phyloP scores from a whole-genome alignment of 2,329 filamentous ascomycete genomes.

The Cucurbitaria berberidis region DNA sequence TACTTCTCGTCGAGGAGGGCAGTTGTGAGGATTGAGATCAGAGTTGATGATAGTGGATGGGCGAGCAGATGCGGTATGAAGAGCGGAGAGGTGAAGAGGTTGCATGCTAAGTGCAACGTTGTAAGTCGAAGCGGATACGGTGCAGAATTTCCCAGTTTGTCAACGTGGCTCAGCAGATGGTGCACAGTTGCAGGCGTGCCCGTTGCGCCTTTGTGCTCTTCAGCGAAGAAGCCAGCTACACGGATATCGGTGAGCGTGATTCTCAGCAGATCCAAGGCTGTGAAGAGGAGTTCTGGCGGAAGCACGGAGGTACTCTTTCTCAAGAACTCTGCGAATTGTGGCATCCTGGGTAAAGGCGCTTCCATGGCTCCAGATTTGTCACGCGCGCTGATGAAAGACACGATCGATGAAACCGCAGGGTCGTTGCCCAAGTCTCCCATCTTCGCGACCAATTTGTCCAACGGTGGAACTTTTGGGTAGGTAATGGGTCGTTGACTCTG shows the following conservation, averaged over 20 bases:
- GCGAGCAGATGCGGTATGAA: conserved; percentile 69
- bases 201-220: conserved; percentile 66
- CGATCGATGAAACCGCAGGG: conserved; percentile 67
- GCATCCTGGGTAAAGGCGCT: conserved; percentile 73
- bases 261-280: conserved; percentile 83
- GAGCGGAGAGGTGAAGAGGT: conserved; percentile 78
- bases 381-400: conserved; percentile 72
- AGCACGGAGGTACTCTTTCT: conserved; percentile 62
- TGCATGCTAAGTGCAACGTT: conserved; percentile 81
- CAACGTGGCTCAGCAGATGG: conserved; percentile 62
- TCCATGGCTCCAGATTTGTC: conserved; percentile 65
- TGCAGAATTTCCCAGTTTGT: conserved; percentile 58
- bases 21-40: conserved; percentile 74
- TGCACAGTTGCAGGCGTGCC: conserved; percentile 60
- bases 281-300: conserved; percentile 72
- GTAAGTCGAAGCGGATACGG: conserved; percentile 86
- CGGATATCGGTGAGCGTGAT: conserved; percentile 78
- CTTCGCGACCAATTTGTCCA: conserved; percentile 81
- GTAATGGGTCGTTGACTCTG: conserved; percentile 70
- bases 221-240: conserved; percentile 80
- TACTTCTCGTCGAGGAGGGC: conserved; percentile 80
- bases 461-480: conserved; percentile 79
- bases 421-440: conserved; percentile 69
- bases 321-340: conserved; percentile 68
- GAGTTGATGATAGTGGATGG: conserved; percentile 56